These are phyloP conservation scores for Strobilomyces dryophilus DNA, from an alignment of 768 basidiomycete species.

Conservation along the genomic window DNA sequence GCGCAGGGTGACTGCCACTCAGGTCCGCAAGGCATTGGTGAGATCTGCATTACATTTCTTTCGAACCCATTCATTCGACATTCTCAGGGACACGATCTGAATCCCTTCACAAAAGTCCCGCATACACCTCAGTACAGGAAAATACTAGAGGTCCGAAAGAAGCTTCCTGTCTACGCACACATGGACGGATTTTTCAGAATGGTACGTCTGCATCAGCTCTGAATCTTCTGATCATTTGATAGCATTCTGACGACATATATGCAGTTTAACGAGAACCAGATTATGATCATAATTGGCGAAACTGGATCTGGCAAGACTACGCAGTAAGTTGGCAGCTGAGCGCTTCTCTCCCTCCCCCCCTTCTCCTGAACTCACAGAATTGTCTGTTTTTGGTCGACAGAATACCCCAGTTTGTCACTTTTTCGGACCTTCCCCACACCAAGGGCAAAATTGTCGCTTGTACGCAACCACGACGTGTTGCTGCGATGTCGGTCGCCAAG, in stretches of 20 bases:
- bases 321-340: conserved; percentile 55
- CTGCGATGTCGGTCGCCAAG: conserved; percentile 97
- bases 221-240: neutral
- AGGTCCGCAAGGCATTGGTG: conserved; percentile 72
- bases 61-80: neutral
- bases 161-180: conserved; percentile 86
- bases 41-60: conserved; percentile 19
- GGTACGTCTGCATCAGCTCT: conserved; percentile 51
- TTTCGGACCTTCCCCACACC: conserved; percentile 87
- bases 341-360: conserved; percentile 16
- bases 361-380: conserved; percentile 24
- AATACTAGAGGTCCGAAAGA: conserved; percentile 80
- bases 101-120: conserved; percentile 84
- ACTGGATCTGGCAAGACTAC: conserved; percentile 96
- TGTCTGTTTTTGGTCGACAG: conserved; percentile 41
- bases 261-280: conserved; percentile 51
- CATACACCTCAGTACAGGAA: conserved; percentile 78
- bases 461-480: conserved; percentile 94
- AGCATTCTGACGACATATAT: neutral
- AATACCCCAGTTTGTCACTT: conserved; percentile 96
- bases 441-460: conserved; percentile 92
- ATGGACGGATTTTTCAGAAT: conserved; percentile 92
- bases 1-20: conserved; percentile 57
- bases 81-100: conserved; percentile 67
- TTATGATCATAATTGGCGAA: conserved; percentile 89